Percentiles rank a stretch among this genome's conserved stretches.
Evolutionary conservation across 306 rosid genomes (phyloP).

Genomic region (Medicago lupulina): DNA sequence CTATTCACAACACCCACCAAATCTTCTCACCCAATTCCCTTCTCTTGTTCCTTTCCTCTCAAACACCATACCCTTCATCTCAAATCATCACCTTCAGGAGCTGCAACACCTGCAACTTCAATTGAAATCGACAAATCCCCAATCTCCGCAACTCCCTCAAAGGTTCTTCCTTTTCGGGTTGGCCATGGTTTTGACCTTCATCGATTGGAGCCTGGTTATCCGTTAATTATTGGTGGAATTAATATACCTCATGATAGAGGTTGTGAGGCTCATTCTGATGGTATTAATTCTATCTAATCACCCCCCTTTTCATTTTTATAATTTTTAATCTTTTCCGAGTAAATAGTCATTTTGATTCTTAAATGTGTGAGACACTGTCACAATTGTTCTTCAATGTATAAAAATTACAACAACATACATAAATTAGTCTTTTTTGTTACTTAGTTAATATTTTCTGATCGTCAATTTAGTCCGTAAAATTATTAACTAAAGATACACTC

Average conservation of each 20-base stretch:
- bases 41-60: slow-evolving; percentile 47
- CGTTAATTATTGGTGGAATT: slow-evolving; percentile 94
- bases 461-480: too few species aligned
- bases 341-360: neutral
- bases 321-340: neutral
- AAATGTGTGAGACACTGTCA: neutral
- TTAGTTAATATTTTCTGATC: too few species aligned
- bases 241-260: slow-evolving; percentile 88
- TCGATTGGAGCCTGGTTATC: slow-evolving; percentile 88
- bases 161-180: slow-evolving; percentile 78
- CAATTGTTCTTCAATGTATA: too few species aligned
- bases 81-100: slow-evolving; percentile 27
- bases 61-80: slow-evolving; percentile 25
- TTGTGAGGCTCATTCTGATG: slow-evolving; percentile 99
- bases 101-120: slow-evolving; percentile 54
- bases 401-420: too few species aligned
- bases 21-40: slow-evolving; percentile 2
- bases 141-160: slow-evolving; percentile 55
- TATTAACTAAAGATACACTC: too few species aligned
- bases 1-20: slow-evolving; percentile 35
- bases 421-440: too few species aligned
- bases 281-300: slow-evolving; percentile 37
- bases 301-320: slow-evolving; percentile 15
- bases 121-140: slow-evolving; percentile 43
- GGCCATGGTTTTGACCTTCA: slow-evolving; percentile 99